Conservation (phyloP, 2,329 filamentous ascomycete genomes). For the Penicillium sp. region DNA sequence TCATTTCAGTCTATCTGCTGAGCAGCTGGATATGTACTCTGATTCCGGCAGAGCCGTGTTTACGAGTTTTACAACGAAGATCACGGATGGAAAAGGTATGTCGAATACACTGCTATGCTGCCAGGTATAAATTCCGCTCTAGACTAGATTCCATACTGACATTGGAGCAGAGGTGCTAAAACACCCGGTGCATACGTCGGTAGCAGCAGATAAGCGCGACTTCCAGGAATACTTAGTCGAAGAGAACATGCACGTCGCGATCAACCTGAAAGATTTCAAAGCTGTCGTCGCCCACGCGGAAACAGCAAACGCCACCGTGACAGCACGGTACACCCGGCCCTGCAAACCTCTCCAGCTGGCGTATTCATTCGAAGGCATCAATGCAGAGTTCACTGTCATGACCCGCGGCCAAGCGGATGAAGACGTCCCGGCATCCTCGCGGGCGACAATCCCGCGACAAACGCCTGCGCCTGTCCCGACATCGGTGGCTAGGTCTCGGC, state of each 20-base stretch:
- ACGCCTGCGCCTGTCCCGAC: slow-evolving; percentile 32
- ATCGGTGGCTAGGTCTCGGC: slow-evolving; percentile 13
- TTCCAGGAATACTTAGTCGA: slow-evolving; percentile 60
- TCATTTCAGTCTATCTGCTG: slow-evolving; percentile 61
- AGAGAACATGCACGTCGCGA: slow-evolving; percentile 58
- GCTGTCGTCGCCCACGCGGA: slow-evolving; percentile 61
- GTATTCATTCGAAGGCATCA: slow-evolving; percentile 54
- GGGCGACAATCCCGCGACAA: slow-evolving; percentile 37
- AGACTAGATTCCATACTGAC: neutral
- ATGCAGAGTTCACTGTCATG: slow-evolving; percentile 62
- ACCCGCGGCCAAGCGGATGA: slow-evolving; percentile 55
- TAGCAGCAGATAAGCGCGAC: slow-evolving; percentile 58
- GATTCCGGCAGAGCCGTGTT: slow-evolving; percentile 58
- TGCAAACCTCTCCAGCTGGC: slow-evolving; percentile 59
- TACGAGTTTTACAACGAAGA: slow-evolving; percentile 64
- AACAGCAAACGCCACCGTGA: slow-evolving; percentile 53
- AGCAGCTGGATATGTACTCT: slow-evolving; percentile 60
- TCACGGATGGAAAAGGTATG: slow-evolving; percentile 57
- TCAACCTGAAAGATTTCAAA: slow-evolving; percentile 64
- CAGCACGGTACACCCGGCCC: slow-evolving; percentile 57
- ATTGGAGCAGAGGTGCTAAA: slow-evolving; percentile 55
- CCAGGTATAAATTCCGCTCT: slow-evolving; percentile 4
- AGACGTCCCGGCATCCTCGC: slow-evolving; percentile 40
- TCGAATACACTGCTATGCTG: neutral
- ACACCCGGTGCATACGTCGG: slow-evolving; percentile 62